Base-by-base conservation (phyloP, 208 protist genomes). In the Acanthamoeba sp. region DNA sequence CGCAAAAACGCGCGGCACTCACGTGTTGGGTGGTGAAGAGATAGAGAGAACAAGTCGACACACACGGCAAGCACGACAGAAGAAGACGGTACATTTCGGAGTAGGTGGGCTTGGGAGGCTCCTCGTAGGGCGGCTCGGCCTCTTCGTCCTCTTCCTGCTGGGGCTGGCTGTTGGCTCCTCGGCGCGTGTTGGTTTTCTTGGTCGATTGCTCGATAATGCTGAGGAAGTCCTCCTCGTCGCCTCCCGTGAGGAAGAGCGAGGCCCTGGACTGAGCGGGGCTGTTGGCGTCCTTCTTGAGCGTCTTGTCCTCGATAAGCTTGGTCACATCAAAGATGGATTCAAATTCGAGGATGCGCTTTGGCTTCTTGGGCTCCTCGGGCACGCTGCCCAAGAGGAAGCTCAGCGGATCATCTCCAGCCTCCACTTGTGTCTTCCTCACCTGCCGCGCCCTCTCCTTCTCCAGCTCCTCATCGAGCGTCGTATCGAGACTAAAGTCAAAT, bases 31-130 rank as follows among this genome's bases (percentile, higher is more conserved):
- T n/a, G n/a, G n/a, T n/a, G n/a, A n/a, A n/a, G n/a, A n/a, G 45
- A 50, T 3, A 50, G 45, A 3, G 45, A 3, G 12, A 50, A 12
- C 45, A 50, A 50, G 45, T 50, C 45, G 18, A 9, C 59, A 69
- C 29, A 69, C 18, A 32, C 20, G n/a, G n/a, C n/a, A n/a, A n/a
- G n/a, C n/a, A n/a, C n/a, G n/a, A n/a, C n/a, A n/a, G n/a, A n/a
- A n/a, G n/a, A n/a, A n/a, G n/a, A n/a, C n/a, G n/a, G 82, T 89
- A 89, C 82, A 89, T 89, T 36, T 89, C 82, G 50, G 9, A 6
- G 45, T n/a, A 32, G 9, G 55, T 89, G 22, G 82, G 82, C 45
- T 64, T 57, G 45, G 82, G 82, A 6, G 82, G 45, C 82, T 64
- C 82, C 38, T 89, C 82, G 50, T 64, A 89, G 55, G 82, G 82